Base-by-base conservation (phyloP, 495 filamentous ascomycete species). In the Lophium mytilinum region DNA sequence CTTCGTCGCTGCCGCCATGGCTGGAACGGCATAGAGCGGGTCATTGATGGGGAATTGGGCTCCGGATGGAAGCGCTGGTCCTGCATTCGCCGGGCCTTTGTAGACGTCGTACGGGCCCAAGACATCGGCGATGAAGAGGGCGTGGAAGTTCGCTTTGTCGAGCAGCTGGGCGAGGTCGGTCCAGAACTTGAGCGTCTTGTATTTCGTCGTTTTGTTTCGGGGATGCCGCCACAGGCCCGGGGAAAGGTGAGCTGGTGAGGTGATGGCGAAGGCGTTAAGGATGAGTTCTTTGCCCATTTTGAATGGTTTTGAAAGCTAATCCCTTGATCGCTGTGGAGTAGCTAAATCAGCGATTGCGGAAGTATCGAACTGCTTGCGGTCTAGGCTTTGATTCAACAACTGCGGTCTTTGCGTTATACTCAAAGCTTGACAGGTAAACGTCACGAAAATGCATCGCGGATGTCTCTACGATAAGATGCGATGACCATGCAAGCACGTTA, bases 21-120 rank as follows among this genome's bases (percentile, higher is more conserved):
- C 52, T 37, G 52, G 8, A 35, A 37, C 45, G 36, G 55, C 36
- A n/a, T 47, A 21, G 1, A 76, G 19, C 11, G 60, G 12, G 71
- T 57, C 48, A 18, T 81, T 82, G 10, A 83, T 79, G 0, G 83
- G 82, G 82, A 80, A 86, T 66, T 86, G 82, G 0, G 83, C 78
- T 12, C 80, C 83, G 3, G 80, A 15, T n/a, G 34, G 34, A 1
- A 52, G 50, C 12, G 50, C 50, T 15, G 50, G 50, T n/a, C 78
- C 78, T 0, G 80, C 77, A 11, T 76, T 76, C 0, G 83, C 69
- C 7, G 80, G 80, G 10, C 74, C 62, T 46, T 77, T 80, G 62
- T 84, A 86, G 6, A 84, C 81, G 63, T 84, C 83, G 59, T 86
- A 83, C 8, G 50, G 50, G 64, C 74, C 73, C 9, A 75, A 68